phyloP scores from a whole-genome alignment of 2,329 filamentous ascomycete species.

The Xylaria sp. region DNA sequence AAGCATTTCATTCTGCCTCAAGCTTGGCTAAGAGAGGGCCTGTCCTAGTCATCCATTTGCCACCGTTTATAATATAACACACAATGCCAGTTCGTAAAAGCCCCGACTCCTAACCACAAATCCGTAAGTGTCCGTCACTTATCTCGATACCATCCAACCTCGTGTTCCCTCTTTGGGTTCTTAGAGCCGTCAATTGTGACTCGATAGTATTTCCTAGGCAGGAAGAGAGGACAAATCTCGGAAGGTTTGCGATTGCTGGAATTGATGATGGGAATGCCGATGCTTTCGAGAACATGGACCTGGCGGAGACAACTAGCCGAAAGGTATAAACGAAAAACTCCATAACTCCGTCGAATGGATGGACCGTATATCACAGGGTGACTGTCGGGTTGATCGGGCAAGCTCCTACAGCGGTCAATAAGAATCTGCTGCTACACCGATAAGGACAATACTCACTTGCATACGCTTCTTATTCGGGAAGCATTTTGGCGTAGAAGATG shows the following conservation, averaged over 20 bases:
- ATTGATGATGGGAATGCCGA: not conserved
- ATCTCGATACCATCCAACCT: too few relatives aligned
- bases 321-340: not conserved
- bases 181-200: too few relatives aligned
- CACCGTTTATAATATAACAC: too few relatives aligned
- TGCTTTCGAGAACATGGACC: not conserved
- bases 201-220: not conserved
- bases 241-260: not conserved
- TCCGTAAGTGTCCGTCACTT: too few relatives aligned
- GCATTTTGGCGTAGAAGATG: slow-evolving; percentile 65
- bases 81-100: too few relatives aligned
- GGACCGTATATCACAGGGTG: not conserved
- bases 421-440: not conserved
- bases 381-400: not conserved
- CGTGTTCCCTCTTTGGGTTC: too few relatives aligned
- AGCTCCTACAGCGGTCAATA: not conserved
- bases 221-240: not conserved
- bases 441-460: slow-evolving; percentile 23
- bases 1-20: too few relatives aligned
- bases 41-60: too few relatives aligned
- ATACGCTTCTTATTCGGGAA: slow-evolving; percentile 45
- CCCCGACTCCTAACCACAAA: too few relatives aligned
- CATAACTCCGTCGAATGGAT: not conserved
- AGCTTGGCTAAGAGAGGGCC: too few relatives aligned
- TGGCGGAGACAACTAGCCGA: not conserved